Evolutionary conservation across 208 protist genomes (phyloP), one percentile per base, ranked within the genome.

Genomic region (Leishmania mexicana): DNA sequence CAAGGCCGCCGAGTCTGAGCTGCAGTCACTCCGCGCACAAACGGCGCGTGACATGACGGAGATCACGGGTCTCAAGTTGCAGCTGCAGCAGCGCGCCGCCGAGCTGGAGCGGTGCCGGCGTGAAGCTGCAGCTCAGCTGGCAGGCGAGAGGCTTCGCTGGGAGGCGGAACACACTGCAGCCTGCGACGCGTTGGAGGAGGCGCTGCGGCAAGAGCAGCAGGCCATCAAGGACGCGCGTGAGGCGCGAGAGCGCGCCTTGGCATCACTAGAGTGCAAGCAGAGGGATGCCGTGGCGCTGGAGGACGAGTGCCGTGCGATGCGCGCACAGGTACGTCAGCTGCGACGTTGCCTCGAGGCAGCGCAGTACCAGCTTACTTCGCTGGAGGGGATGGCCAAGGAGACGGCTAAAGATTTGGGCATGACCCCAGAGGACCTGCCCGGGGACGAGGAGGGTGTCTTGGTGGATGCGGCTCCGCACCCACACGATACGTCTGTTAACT

Each of bases 171-270:
- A 79, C 35, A 73, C 77, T 1, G 78, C 65, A 6, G 67, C 76
- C 54, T 81, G 85, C 40, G 85, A 83, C 42, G 83, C 78, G 6
- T 72, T 92, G 78, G 83, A 84, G 42, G 87, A 82, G 51, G 85
- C 83, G 40, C 79, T 86, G 78, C 68, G 77, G 53, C 77, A 75
- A 60, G 88, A 90, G 76, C 85, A 83, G 70, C 75, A 87, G 82
- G 84, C 81, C 24, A 78, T 86, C 28, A 75, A 76, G 68, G 92
- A 93, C 70, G 90, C 87, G 3, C 85, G 88, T 28, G 81, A 79
- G 35, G 90, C 87, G 2, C 87, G 92, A 11, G 92, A 94, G 67
- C 68, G 78, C 65, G 90, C 90, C 6, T 78, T 93, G 51, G 73
- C 83, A 15, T 42, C 81, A 19, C 84, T 90, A 47, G 83, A 86